Evolutionary conservation across 2,329 filamentous ascomycete genomes (phyloP).

Genomic region (Aspergillus aculeatus): DNA sequence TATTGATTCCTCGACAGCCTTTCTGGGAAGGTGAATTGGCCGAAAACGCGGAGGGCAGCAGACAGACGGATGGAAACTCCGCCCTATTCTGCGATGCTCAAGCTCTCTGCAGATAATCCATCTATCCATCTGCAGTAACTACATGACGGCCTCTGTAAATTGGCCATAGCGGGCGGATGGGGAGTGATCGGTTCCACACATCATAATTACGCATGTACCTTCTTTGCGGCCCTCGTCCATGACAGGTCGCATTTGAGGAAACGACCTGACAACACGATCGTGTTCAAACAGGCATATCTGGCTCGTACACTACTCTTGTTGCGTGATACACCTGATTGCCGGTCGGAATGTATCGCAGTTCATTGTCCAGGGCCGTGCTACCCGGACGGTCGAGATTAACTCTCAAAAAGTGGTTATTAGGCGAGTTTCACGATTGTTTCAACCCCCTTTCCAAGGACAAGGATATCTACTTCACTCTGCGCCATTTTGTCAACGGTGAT

Average conservation of each 20-base stretch:
- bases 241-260: background rate
- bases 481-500: background rate
- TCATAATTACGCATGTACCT: background rate
- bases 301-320: background rate
- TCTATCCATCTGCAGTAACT: background rate
- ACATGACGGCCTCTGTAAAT: background rate
- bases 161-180: background rate
- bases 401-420: background rate
- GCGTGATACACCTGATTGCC: background rate
- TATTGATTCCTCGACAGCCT: background rate
- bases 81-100: background rate
- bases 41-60: background rate
- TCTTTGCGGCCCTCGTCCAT: background rate
- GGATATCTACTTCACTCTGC: background rate
- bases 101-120: no score
- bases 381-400: background rate
- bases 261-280: background rate
- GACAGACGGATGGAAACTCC: background rate
- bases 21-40: background rate
- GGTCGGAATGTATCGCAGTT: background rate
- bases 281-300: no score
- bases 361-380: background rate
- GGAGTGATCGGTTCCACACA: background rate
- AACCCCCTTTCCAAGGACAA: background rate
- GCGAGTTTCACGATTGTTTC: slow-evolving; percentile 8